Conservation (phyloP, 768 basidiomycete species). For the Trametes cingulata region DNA sequence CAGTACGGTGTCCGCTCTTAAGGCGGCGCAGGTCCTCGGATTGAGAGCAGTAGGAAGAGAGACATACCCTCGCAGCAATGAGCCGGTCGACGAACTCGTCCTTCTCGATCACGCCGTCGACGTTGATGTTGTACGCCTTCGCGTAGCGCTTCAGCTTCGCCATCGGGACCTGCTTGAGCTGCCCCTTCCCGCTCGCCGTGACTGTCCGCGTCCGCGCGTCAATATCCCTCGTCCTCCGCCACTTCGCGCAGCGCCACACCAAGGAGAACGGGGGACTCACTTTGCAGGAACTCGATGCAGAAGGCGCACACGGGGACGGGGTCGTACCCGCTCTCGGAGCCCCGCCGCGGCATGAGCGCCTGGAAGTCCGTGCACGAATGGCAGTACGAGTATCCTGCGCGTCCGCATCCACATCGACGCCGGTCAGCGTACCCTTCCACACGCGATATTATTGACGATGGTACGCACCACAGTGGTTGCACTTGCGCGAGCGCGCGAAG, state of each 20-base stretch:
- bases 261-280: constrained; percentile 44
- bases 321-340: constrained; percentile 59
- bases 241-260: not conserved
- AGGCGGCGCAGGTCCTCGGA: not conserved
- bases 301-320: constrained; percentile 65
- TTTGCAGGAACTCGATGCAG: constrained; percentile 69
- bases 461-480: constrained; percentile 73
- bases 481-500: constrained; percentile 62
- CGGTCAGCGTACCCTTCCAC: not conserved
- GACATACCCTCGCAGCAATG: constrained; percentile 46
- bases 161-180: constrained; percentile 57
- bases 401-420: no score
- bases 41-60: no score
- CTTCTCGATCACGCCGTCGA: constrained; percentile 69
- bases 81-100: constrained; percentile 74
- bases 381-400: constrained; percentile 70
- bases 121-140: constrained; percentile 65
- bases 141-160: constrained; percentile 69
- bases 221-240: not conserved
- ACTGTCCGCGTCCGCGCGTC: constrained; percentile 42
- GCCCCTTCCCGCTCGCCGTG: constrained; percentile 62
- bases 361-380: constrained; percentile 73
- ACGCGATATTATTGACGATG: not conserved
- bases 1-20: no score
- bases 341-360: constrained; percentile 69